Evolutionary conservation across 805 yeast species (phyloP), one percentile per base, ranked within the genome.

Genomic region (Cyberlindnera petersonii): DNA sequence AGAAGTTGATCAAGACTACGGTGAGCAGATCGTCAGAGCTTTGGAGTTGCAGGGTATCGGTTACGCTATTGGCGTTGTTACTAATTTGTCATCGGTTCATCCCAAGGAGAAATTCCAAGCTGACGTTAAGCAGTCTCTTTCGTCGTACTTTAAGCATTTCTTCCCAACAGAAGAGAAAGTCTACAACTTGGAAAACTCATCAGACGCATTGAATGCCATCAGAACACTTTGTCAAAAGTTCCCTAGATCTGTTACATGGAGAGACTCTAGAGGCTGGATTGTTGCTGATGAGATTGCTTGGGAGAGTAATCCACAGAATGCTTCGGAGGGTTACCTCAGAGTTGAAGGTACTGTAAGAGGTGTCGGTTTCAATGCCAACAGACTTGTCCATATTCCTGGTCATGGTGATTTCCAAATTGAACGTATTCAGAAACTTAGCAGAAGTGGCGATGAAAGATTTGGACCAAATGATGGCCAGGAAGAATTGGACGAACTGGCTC

Each of bases 21-120:
- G 98, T 34, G 98, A 93, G 64, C 89, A 86, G 54, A 77, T 89
- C 21, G 69, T 93, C 40, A 78, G 98, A 63, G 86, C 96, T 2
- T 72, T 89, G 24, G 87, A 86, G 55, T 74, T 89, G 11, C 98
- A 94, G 66, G 98, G 98, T 69, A 82, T 89, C 11, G 82, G 95
- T 0, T 76, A 87, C 4, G 80, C 79, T 2, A 66, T 83, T 40
- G 93, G 94, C 21, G 86, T 86, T 9, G 75, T 89, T 20, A 77
- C 93, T 7, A 86, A 87, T 53, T 58, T 88, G 24, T 75, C 82
- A 2, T 56, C 73, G 3, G 75, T 79, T 1, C 85, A 77, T 49
- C 80, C 83, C 28, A 83, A 82, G 61, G 79, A 74, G 53, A 86
- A 86, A 56, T 75, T 83, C 50, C 96, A 86, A 59, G 60, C 71